Conservation (phyloP, 1,284 basidiomycete genomes). For the Malassezia japonica region DNA sequence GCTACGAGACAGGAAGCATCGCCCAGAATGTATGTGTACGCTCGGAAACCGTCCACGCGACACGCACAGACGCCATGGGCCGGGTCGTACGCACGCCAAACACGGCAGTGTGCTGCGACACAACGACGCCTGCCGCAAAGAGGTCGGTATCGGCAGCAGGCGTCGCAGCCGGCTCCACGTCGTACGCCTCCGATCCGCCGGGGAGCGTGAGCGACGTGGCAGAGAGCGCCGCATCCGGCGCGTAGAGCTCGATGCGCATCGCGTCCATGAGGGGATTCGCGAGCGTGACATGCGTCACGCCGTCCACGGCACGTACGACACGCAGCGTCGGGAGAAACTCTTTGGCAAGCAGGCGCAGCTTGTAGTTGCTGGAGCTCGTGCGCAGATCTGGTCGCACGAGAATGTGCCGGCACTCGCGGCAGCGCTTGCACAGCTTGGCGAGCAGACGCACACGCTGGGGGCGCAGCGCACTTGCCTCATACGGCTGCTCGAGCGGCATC, state of each 20-base stretch:
- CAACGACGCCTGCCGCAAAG: not conserved
- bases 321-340: constrained; percentile 68
- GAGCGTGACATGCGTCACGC: constrained; percentile 15
- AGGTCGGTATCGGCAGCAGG: not conserved
- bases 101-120: not conserved
- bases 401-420: constrained; percentile 84
- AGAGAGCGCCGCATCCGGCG: not conserved
- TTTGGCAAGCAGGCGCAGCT: constrained; percentile 89
- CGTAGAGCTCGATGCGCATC: constrained; percentile 24
- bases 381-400: constrained; percentile 97
- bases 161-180: not conserved
- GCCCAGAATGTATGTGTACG: not conserved
- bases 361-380: constrained; percentile 80
- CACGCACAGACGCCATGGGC: not conserved
- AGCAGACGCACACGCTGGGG: constrained; percentile 64
- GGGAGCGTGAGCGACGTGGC: not conserved
- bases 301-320: not conserved
- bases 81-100: not conserved
- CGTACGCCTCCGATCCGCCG: not conserved
- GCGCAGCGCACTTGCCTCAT: constrained; percentile 31
- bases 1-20: not conserved
- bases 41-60: not conserved
- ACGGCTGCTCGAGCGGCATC: constrained; percentile 54
- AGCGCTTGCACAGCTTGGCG: constrained; percentile 88
- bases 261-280: constrained; percentile 38